Conservation (phyloP, 345 rosid species). For the Citrus sp. region DNA sequence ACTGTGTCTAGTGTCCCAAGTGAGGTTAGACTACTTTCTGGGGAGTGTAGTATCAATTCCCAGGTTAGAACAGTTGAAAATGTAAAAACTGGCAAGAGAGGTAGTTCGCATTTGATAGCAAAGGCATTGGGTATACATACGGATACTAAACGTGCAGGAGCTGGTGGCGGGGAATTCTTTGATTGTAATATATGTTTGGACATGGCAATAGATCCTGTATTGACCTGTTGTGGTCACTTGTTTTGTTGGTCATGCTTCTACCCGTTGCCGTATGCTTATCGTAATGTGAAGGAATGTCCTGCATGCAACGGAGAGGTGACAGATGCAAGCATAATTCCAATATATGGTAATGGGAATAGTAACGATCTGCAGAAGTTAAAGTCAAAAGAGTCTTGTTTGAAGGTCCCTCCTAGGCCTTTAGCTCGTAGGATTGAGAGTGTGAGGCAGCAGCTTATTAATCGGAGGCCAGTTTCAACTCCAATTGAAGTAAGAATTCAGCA, state of each 20-base stretch:
- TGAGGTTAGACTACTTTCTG: neutral
- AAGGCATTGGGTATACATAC: constrained; percentile 47
- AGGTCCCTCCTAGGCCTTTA: constrained; percentile 51
- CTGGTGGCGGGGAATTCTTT: constrained; percentile 31
- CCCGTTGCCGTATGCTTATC: constrained; percentile 39
- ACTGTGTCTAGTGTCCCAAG: constrained; percentile 18
- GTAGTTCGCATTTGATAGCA: constrained; percentile 35
- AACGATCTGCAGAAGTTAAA: constrained; percentile 13
- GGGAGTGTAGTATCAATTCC: constrained; percentile 17
- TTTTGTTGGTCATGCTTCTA: constrained; percentile 74
- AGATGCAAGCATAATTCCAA: constrained; percentile 47
- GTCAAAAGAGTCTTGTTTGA: constrained; percentile 32
- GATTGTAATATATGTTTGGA: constrained; percentile 58
- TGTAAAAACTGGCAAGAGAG: constrained; percentile 18
- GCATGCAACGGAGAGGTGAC: constrained; percentile 50
- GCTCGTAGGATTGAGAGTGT: constrained; percentile 51
- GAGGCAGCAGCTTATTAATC: constrained; percentile 44
- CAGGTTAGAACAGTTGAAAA: constrained; percentile 28
- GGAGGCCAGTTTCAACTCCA: constrained; percentile 21
- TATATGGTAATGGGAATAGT: constrained; percentile 47
- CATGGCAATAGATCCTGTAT: constrained; percentile 48
- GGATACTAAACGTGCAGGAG: constrained; percentile 12
- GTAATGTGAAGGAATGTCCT: constrained; percentile 40
- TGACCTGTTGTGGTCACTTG: constrained; percentile 72
- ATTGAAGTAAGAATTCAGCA: constrained; percentile 36